Conservation (phyloP, 2,329 filamentous ascomycete species). For the Fusarium luffae region DNA sequence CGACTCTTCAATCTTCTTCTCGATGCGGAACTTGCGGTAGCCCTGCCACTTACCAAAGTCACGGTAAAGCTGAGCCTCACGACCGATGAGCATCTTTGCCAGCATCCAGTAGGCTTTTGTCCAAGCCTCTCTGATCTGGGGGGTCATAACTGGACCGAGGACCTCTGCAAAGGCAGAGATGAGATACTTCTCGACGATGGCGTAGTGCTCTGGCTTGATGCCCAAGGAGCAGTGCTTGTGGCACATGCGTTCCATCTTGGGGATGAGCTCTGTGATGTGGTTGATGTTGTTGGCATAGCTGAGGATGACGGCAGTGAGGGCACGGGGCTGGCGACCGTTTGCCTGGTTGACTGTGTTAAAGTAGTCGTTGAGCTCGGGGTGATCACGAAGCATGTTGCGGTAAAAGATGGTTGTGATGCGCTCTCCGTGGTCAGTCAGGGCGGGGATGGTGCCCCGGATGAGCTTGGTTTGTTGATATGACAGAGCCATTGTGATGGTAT, state of each 20-base stretch:
- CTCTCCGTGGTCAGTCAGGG: conserved; percentile 73
- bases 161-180: conserved; percentile 74
- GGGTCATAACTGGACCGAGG: conserved; percentile 72
- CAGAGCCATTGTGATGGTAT: conserved; percentile 51
- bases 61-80: conserved; percentile 72
- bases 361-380: conserved; percentile 74
- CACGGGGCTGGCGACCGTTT: conserved; percentile 51
- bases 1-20: conserved; percentile 72
- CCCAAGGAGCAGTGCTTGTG: conserved; percentile 80
- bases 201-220: conserved; percentile 75
- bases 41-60: conserved; percentile 70
- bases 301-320: conserved; percentile 62
- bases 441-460: conserved; percentile 77
- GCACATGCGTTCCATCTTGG: conserved; percentile 67
- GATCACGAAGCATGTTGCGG: conserved; percentile 70
- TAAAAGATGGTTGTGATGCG: conserved; percentile 79
- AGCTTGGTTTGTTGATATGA: conserved; percentile 68
- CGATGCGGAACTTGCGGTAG: conserved; percentile 75
- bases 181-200: conserved; percentile 75
- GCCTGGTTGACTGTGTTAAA: conserved; percentile 67
- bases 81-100: conserved; percentile 76
- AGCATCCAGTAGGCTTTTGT: conserved; percentile 77
- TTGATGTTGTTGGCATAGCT: conserved; percentile 79
- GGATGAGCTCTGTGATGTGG: conserved; percentile 65
- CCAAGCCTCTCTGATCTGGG: conserved; percentile 74